These are phyloP conservation scores for Sclerotinia spermophila DNA, from an alignment of 2,329 filamentous ascomycete genomes.

Conservation along the genomic window DNA sequence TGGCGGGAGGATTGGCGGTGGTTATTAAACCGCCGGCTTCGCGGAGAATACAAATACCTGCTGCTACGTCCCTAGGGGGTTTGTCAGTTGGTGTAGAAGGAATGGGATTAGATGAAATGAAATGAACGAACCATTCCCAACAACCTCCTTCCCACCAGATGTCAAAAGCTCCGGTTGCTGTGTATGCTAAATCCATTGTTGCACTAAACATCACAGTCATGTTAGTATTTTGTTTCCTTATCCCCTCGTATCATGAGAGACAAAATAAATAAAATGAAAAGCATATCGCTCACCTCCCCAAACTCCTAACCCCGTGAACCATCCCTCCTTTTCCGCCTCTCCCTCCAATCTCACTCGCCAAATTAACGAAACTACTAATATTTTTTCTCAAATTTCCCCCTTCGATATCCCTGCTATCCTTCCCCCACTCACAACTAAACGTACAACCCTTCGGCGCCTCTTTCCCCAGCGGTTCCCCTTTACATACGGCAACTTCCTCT, in stretches of 20 bases:
- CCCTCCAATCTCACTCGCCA: conserved; percentile 64
- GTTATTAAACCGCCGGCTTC: conserved; percentile 74
- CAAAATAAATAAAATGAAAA: not conserved
- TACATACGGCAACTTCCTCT: conserved; percentile 61
- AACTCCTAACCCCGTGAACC: conserved; percentile 71
- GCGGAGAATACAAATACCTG: conserved; percentile 67
- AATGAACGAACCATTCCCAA: conserved; percentile 64
- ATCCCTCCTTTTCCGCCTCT: conserved; percentile 67
- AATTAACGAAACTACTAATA: conserved; percentile 70
- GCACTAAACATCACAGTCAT: conserved; percentile 47
- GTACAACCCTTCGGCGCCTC: conserved; percentile 66
- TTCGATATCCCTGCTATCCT: conserved; percentile 63
- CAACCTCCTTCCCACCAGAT: conserved; percentile 83
- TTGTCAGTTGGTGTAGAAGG: not conserved
- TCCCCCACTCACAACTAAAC: conserved; percentile 76
- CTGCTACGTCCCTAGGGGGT: conserved; percentile 62
- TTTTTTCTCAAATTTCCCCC: conserved; percentile 69
- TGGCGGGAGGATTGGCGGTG: conserved; percentile 65
- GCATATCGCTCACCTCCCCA: conserved; percentile 49
- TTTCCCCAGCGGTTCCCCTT: conserved; percentile 58
- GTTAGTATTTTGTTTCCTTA: not conserved
- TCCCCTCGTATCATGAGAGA: too few species aligned
- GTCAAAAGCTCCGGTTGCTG: conserved; percentile 71
- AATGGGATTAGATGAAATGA: not conserved
- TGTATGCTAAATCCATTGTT: conserved; percentile 70